Evolutionary conservation across 83 land plant species (phyloP), one percentile per base, ranked within the genome.

Genomic region (Thuja plicata): DNA sequence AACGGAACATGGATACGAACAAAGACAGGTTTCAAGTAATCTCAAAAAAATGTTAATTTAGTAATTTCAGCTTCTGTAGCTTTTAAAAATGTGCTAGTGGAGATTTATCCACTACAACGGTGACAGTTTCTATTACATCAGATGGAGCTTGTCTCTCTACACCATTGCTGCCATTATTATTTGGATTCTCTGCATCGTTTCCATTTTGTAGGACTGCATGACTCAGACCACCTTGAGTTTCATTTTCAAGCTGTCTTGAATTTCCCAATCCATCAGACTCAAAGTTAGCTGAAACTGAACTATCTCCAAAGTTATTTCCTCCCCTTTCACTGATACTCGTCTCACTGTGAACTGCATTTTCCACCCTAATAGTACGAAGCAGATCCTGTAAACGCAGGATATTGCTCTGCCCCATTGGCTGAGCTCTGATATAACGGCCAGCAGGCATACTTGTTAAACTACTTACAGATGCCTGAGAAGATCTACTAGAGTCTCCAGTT

Each of bases 311-410:
- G 85, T 83, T 46, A 46, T 30, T 41, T 46, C 55, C 85, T 30
- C 55, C 66, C 8, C 50, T 70, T 55, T 70, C 78, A 40, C 87
- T 50, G 15, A 86, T 87, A 11, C 85, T 92, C 27, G 24, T 60
- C 7, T 60, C 87, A 54, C 88, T 40, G 89, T 15, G 57, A 76
- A 86, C 90, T 21, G 87, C 88, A 89, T 94, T 93, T 60, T 89
- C 97, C n/a, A 91, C 88, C 38, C 93, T 92, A 34, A 94, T 90
- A 7, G 97, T 93, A 30, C 94, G 93, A 19, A 96, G 92, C 55
- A 96, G 85, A 21, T 94, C 94, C 77, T 93, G 97, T 89, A 96
- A 79, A 66, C 96, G 91, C 84, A 96, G 32, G 46, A 95, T 77
- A 62, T 96, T 94, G 90, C 96, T 92, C 87, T 96, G 96, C 34